Evolutionary conservation across 805 yeast genomes (phyloP).

Genomic region (Yarrowia sp.): DNA sequence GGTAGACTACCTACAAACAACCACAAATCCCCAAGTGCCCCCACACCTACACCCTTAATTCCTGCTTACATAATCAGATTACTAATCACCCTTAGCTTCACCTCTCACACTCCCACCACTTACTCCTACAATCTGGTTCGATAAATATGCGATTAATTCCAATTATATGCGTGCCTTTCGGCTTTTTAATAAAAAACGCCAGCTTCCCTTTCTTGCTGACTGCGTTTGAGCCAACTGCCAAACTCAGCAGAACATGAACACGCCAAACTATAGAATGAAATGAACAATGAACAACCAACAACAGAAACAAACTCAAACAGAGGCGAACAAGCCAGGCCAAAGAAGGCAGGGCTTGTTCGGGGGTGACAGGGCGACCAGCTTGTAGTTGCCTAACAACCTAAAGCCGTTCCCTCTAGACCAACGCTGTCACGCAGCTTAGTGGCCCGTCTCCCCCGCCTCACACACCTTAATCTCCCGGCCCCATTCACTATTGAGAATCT

Average conservation of each 20-base stretch:
- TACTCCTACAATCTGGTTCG: neutral
- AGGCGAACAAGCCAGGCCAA: neutral
- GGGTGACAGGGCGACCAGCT: too few relatives aligned
- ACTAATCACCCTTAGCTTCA: neutral
- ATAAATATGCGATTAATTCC: conserved; percentile 30
- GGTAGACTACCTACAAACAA: too few relatives aligned
- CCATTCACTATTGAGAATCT: conserved; percentile 93
- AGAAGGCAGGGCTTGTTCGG: too few relatives aligned
- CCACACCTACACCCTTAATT: too few relatives aligned
- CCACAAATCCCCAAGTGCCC: too few relatives aligned
- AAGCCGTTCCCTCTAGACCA: too few relatives aligned
- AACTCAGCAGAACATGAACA: neutral
- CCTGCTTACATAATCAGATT: too few relatives aligned
- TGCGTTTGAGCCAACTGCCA: conserved; percentile 6
- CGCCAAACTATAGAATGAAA: too few relatives aligned
- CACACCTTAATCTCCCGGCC: conserved; percentile 87
- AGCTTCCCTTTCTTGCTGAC: conserved; percentile 21
- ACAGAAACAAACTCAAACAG: conserved; percentile 1
- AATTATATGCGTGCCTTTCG: conserved; percentile 35
- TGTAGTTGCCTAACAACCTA: too few relatives aligned
- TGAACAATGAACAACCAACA: conserved; percentile 2
- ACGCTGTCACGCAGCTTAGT: too few relatives aligned
- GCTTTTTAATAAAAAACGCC: conserved; percentile 36
- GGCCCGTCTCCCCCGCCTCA: conserved; percentile 63
- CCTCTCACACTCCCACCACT: neutral